Evolutionary conservation across 305 asterid genomes (phyloP), one percentile per base, ranked within the genome.

Genomic region (Fraxinus albicans): DNA sequence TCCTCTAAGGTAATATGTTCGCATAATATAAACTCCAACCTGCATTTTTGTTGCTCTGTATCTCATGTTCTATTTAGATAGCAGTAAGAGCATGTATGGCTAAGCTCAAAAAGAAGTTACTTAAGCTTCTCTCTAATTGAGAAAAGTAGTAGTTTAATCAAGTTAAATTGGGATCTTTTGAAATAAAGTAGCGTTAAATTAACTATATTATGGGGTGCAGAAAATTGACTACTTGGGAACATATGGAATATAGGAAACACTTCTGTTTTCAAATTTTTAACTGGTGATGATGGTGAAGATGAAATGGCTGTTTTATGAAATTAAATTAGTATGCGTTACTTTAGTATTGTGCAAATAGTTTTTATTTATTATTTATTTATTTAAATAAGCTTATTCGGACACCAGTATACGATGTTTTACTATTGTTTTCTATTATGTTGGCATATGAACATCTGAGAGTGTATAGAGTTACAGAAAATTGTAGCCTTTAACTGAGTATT

Each of bases 1-100:
- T 79, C 79, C 73, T 23, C 67, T 34, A 77, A 79, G 86, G 87
- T 82, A 84, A 80, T 75, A 2, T 8, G 34, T 27, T 9, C 73
- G 0, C 74, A 2, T 67, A 65, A 23, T 65, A 67, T 10, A 25
- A 10, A 67, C 6, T 67, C 8, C 8, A 10, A 12, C 38, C 38
- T 12, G 9, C 47, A 34, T 23, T 80, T 58, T 60, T 60, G 31
- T 60, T 60, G 70, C 15, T 60, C 73, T 33, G 76, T 72, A 72
- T 33, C 25, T 33, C 19, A 72, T 33, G 76, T 23, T 21, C 29
- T 63, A 63, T 8, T 63, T 21, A 8, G 15, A 63, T 21, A 63
- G 17, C 15, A 8, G 13, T 63, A 23, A n/a, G 67, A 19, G 10
- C 27, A 6, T 6, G 67, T 55, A n/a, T 55, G 67, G 27, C 67